Base-by-base conservation (phyloP, 148 eudicot species). In the Fagopyrum esculentum region DNA sequence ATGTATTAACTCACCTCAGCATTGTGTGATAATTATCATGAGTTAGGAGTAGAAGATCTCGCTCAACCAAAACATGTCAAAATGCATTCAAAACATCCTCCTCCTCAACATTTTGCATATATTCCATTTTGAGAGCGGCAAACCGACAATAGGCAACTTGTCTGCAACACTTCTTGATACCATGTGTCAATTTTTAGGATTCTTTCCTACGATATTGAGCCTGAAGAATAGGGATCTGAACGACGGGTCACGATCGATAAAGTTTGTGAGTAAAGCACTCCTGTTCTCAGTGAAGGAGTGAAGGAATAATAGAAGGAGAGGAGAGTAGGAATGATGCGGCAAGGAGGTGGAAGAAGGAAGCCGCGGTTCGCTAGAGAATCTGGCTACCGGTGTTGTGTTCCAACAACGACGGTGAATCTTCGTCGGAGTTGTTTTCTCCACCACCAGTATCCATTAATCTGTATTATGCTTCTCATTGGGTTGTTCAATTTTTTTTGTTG, bases 21-120 rank as follows among this genome's bases (percentile, higher is more conserved):
- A 94, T 83, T 44, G 93, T 90, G 77, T 94, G 98, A 77, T 91
- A 92, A 82, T 94, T 97, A 81, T 92, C 96, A 48, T 86, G 89
- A 68, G 77, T 86, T 71, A 75, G 72, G 16, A 89, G 96, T 75
- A 94, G 90, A 78, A 94, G 70, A 80, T 86, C 88, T 75, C 86
- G 86, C 15, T 84, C 92, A 55, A 91, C 85, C 88, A 94, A 76
- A 40, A 78, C 76, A 82, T 79, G 85, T 0, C 93, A 90, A 73
- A 91, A 85, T 1, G 83, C 83, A 80, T 89, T 83, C 29, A 94
- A 96, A 0, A 85, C 90, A 69, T 78, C 91, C 75, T 86, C 96
- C 81, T 94, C 98, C 80, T 87, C 85, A 77, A 87, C 93, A 73
- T 94, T 91, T 73, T 87, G 88, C 75, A 90, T 76, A 80, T 92